These are phyloP conservation scores for Pleochaeta shiraiana DNA, from an alignment of 2,329 filamentous ascomycete species.

Conservation along the genomic window DNA sequence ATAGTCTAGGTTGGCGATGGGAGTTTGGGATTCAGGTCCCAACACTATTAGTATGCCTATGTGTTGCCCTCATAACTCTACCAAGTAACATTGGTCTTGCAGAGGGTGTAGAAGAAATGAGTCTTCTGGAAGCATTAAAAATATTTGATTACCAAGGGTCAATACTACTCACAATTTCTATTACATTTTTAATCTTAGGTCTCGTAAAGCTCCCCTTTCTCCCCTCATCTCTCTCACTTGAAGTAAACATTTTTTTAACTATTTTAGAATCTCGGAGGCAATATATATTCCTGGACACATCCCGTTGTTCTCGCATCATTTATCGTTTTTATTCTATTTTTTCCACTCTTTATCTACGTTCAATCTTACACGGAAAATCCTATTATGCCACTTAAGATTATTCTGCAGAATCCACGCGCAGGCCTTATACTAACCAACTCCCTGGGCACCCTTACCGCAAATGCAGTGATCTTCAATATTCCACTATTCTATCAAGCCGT, in stretches of 20 bases:
- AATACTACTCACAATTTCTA: constrained; percentile 27
- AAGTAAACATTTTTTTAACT: background rate
- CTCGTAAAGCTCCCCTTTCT: constrained; percentile 21
- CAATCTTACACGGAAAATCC: constrained; percentile 29
- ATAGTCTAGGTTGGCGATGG: constrained; percentile 51
- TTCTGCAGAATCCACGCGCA: constrained; percentile 28
- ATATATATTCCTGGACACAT: constrained; percentile 38
- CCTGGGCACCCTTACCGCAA: constrained; percentile 28
- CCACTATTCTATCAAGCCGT: constrained; percentile 62
- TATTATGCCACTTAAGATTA: constrained; percentile 35
- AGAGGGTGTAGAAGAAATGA: constrained; percentile 23
- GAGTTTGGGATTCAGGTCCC: constrained; percentile 43
- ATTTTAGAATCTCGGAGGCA: constrained; percentile 36
- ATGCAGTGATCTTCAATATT: constrained; percentile 37
- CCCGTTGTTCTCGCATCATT: constrained; percentile 33
- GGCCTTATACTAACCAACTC: constrained; percentile 36
- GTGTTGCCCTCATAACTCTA: constrained; percentile 25
- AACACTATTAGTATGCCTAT: constrained; percentile 25
- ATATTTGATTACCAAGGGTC: constrained; percentile 36
- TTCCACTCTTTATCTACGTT: constrained; percentile 29
- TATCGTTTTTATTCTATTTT: constrained; percentile 24
- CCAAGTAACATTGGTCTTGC: constrained; percentile 30
- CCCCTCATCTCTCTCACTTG: background rate
- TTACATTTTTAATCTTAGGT: constrained; percentile 34
- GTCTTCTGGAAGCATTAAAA: constrained; percentile 26